Percentiles rank a stretch among this genome's conserved stretches.
Evolutionary conservation across 805 yeast genomes (phyloP).

Genomic region (Wickerhamomyces bovis): DNA sequence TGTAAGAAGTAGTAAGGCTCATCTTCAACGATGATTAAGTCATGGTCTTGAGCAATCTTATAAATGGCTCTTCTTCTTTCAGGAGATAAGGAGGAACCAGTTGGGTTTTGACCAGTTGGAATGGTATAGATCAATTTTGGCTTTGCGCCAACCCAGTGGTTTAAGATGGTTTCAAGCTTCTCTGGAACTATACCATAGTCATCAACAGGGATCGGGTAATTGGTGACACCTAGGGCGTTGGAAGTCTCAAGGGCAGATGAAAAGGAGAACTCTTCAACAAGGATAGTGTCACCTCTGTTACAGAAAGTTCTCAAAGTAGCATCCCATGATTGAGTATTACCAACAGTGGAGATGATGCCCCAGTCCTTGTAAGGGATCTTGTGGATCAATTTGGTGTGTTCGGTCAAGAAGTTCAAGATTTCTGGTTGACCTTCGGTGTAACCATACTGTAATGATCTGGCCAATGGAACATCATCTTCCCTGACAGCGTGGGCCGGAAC

Average conservation of each 20-base stretch:
- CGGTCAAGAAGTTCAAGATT: slow-evolving; percentile 57
- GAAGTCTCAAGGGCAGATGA: slow-evolving; percentile 82
- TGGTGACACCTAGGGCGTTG: slow-evolving; percentile 59
- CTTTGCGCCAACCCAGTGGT: slow-evolving; percentile 65
- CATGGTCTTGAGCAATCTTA: slow-evolving; percentile 75
- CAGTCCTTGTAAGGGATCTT: slow-evolving; percentile 54
- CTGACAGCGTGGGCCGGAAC: slow-evolving; percentile 30
- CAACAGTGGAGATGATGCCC: slow-evolving; percentile 66
- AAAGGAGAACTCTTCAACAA: slow-evolving; percentile 79
- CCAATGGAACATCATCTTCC: slow-evolving; percentile 61
- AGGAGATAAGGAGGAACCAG: slow-evolving; percentile 75
- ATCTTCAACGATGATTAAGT: slow-evolving; percentile 83
- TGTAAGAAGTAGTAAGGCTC: slow-evolving; percentile 97
- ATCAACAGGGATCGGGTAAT: slow-evolving; percentile 76
- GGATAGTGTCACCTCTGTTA: slow-evolving; percentile 72
- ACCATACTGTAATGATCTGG: slow-evolving; percentile 91
- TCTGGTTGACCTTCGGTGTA: slow-evolving; percentile 75
- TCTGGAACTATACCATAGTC: slow-evolving; percentile 72
- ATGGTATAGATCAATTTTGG: slow-evolving; percentile 89
- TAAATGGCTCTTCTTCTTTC: slow-evolving; percentile 79
- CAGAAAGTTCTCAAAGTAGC: slow-evolving; percentile 72
- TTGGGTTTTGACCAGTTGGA: slow-evolving; percentile 97
- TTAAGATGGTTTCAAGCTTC: slow-evolving; percentile 52
- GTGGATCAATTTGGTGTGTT: slow-evolving; percentile 59
- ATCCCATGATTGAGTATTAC: slow-evolving; percentile 91